Evolutionary conservation across 2,329 filamentous ascomycete genomes (phyloP), one percentile per base, ranked within the genome.

Genomic region (Tympanopsis confertula): DNA sequence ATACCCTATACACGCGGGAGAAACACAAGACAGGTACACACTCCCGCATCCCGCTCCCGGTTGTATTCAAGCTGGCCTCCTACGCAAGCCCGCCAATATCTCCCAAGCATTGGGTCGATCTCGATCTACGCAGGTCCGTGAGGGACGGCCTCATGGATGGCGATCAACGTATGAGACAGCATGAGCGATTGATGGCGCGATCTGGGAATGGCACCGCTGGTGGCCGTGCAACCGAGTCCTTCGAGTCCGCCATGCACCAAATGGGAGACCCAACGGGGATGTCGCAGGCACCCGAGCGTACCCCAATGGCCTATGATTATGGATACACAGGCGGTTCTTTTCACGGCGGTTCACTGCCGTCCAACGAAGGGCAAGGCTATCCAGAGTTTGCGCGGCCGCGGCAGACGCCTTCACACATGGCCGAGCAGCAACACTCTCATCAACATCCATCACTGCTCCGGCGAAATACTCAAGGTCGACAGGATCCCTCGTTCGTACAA

Each of bases 271-370:
- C 12, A 12, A 13, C 30, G 7, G 15, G 7, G 15, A 7, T 33
- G 30, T 33, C 30, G 15, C 30, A 33, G 17, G 30, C 30, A 18
- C 7, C 30, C 10, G 15, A 7, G 15, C 10, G 30, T 7, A 7
- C 15, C 17, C 30, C 7, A 17, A 13, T 33, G 30, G 7, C 30
- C 7, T 26, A 7, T 26, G 30, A 33, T 15, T 33, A 33, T 33
- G 30, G 30, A 33, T 33, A 33, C 30, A 33, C 30, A 33, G 30
- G 17, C 30, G 15, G 10, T 10, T 13, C 30, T 13, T 33, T 33
- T 15, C 30, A 10, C 10, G 30, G 30, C 7, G 30, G 15, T 17
- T 10, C 30, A 10, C 15, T 10, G 30, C 30, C 10, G n/a, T 10
- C 24, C 10, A n/a, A 28, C 24, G 24, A 28, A 28, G n/a, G n/a